Evolutionary conservation across 371 early-diverging fungal genomes (phyloP).

Genomic region (Syncephalastrum contaminatum): DNA sequence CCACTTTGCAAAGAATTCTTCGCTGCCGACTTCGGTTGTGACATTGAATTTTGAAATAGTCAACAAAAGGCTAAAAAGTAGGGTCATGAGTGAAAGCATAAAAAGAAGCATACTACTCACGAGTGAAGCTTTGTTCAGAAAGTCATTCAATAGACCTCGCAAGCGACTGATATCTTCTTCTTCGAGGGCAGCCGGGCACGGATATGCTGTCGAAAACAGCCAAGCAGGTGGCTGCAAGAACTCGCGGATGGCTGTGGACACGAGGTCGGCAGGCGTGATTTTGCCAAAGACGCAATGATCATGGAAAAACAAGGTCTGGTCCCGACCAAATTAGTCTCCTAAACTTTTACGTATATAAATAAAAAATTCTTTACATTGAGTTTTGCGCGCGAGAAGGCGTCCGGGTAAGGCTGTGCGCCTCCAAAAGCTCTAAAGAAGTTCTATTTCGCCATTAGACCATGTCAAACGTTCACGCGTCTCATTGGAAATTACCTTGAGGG

Average conservation of each 20-base stretch:
- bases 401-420: constrained; percentile 44
- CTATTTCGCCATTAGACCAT: constrained; percentile 11
- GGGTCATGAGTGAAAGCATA: constrained; percentile 1
- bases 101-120: constrained; percentile 18
- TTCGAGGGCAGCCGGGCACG: constrained; percentile 14
- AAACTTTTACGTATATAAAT: too few species aligned
- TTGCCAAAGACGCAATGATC: constrained; percentile 38
- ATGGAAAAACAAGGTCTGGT: constrained; percentile 29
- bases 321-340: not conserved
- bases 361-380: constrained; percentile 44
- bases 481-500: constrained; percentile 33
- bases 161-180: constrained; percentile 6
- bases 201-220: constrained; percentile 9
- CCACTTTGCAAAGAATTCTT: constrained; percentile 60
- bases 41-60: constrained; percentile 61
- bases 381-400: constrained; percentile 57
- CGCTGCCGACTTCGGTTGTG: constrained; percentile 74
- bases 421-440: constrained; percentile 50
- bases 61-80: constrained; percentile 47
- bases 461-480: not conserved
- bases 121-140: constrained; percentile 35
- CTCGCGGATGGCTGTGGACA: constrained; percentile 31
- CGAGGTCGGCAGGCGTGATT: constrained; percentile 14
- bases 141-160: constrained; percentile 16
- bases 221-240: constrained; percentile 28